These are phyloP conservation scores for Crithidia sp. DNA, from an alignment of 208 protist species.

Conservation along the genomic window DNA sequence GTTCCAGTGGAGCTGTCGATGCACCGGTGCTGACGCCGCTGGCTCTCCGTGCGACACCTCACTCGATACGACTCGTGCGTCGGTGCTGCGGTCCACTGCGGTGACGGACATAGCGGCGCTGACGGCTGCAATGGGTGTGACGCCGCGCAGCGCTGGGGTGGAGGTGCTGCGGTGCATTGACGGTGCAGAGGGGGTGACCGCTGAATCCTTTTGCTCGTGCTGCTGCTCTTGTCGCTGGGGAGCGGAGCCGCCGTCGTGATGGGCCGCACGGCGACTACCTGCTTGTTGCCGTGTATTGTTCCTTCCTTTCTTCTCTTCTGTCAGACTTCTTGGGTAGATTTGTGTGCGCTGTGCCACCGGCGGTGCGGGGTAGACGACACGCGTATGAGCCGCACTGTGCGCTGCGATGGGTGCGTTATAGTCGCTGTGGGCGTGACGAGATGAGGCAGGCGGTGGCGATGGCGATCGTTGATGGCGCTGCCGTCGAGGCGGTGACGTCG, in stretches of 20 bases:
- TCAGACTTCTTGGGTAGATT: conserved; percentile 5
- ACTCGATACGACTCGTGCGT: background rate
- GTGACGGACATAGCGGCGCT: background rate
- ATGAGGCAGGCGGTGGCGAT: too few relatives aligned
- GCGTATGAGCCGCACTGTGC: background rate
- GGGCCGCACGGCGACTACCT: background rate
- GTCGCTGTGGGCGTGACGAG: too few relatives aligned
- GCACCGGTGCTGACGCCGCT: background rate
- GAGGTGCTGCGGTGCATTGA: background rate
- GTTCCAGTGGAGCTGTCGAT: background rate
- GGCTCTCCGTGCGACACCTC: background rate
- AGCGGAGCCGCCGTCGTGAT: background rate
- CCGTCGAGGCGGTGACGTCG: too few relatives aligned
- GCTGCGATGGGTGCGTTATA: background rate
- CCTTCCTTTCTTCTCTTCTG: background rate
- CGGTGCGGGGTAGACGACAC: conserved; percentile 1
- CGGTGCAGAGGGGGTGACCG: background rate
- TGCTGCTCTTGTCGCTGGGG: background rate
- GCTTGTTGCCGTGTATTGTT: background rate
- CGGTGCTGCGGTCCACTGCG: background rate
- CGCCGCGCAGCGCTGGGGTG: conserved; percentile 1
- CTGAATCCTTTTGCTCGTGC: background rate
- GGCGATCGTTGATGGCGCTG: too few relatives aligned
- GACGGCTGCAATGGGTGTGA: conserved; percentile 8
- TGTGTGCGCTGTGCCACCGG: conserved; percentile 9